These are phyloP conservation scores for Populus ilicifolia DNA, from an alignment of 345 rosid species.

Conservation along the genomic window DNA sequence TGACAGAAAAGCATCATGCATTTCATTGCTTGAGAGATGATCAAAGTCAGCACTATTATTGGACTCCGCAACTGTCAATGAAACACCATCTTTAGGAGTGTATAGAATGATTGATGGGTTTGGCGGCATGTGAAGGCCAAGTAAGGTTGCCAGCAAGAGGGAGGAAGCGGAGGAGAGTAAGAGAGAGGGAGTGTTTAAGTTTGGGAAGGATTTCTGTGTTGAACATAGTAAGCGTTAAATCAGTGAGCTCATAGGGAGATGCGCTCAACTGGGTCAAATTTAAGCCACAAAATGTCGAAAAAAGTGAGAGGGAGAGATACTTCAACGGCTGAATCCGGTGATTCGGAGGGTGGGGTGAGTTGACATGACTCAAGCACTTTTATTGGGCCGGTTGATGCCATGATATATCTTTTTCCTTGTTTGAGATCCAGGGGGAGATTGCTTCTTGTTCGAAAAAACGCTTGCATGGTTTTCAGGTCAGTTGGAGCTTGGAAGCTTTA, in stretches of 20 bases:
- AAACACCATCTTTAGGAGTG: slow-evolving; percentile 12
- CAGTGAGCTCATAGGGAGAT: slow-evolving; percentile 11
- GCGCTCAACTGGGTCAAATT: slow-evolving; percentile 7
- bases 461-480: too few relatives aligned
- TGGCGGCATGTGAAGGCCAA: slow-evolving; percentile 1
- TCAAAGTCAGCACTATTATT: neutral
- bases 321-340: slow-evolving; percentile 3
- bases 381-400: neutral
- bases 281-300: slow-evolving; percentile 14
- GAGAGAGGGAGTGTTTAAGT: slow-evolving; percentile 15
- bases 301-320: slow-evolving; percentile 18
- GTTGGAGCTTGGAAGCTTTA: too few relatives aligned
- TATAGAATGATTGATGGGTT: slow-evolving; percentile 10
- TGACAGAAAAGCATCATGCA: neutral
- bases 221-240: neutral
- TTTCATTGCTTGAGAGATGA: neutral
- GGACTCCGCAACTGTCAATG: slow-evolving; percentile 16
- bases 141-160: slow-evolving; percentile 15
- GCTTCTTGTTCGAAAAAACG: too few relatives aligned
- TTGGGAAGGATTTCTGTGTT: slow-evolving; percentile 4
- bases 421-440: too few relatives aligned
- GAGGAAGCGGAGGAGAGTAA: slow-evolving; percentile 9
- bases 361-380: slow-evolving; percentile 1
- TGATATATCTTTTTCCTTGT: neutral
- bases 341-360: neutral